phyloP scores from a whole-genome alignment of 257 asterid species.

The Rhazya stricta region DNA sequence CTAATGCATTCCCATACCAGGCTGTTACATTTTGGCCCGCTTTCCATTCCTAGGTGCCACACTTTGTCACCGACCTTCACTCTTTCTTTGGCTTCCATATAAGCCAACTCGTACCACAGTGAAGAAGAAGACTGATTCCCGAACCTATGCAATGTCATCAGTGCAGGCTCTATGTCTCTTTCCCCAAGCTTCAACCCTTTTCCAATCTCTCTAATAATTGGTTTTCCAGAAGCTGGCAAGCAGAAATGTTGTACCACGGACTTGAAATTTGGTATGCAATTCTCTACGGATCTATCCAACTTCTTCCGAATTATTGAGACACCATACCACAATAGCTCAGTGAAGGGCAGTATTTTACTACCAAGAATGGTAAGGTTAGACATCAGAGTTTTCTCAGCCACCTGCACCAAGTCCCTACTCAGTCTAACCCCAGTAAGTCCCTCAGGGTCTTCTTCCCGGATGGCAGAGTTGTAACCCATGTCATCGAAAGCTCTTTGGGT shows the following conservation, averaged over 20 bases:
- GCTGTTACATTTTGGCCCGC: slow-evolving; percentile 69
- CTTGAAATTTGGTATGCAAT: slow-evolving; percentile 67
- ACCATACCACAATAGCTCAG: slow-evolving; percentile 40
- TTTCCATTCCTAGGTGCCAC: slow-evolving; percentile 77
- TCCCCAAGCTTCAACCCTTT: slow-evolving; percentile 30
- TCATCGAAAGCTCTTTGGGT: slow-evolving; percentile 74
- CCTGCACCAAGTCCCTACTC: slow-evolving; percentile 53
- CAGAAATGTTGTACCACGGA: slow-evolving; percentile 70
- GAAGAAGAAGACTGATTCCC: slow-evolving; percentile 59
- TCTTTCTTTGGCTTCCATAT: slow-evolving; percentile 67
- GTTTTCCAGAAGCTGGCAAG: slow-evolving; percentile 65
- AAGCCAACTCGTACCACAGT: slow-evolving; percentile 62
- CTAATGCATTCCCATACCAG: slow-evolving; percentile 54
- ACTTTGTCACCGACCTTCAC: slow-evolving; percentile 61
- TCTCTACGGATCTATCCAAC: slow-evolving; percentile 37
- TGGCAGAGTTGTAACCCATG: slow-evolving; percentile 48
- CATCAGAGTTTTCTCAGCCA: slow-evolving; percentile 64
- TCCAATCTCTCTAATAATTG: slow-evolving; percentile 56
- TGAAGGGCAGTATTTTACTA: slow-evolving; percentile 39
- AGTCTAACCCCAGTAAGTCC: slow-evolving; percentile 72
- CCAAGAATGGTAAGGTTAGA: slow-evolving; percentile 59
- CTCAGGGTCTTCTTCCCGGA: slow-evolving; percentile 65
- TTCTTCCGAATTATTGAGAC: slow-evolving; percentile 36
- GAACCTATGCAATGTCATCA: slow-evolving; percentile 64
- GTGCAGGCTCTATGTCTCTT: slow-evolving; percentile 34